Percentiles rank a stretch among this genome's conserved stretches.
These are phyloP conservation scores for Fusarium decemcellulare DNA, from an alignment of 2,329 filamentous ascomycete species.

Conservation along the genomic window DNA sequence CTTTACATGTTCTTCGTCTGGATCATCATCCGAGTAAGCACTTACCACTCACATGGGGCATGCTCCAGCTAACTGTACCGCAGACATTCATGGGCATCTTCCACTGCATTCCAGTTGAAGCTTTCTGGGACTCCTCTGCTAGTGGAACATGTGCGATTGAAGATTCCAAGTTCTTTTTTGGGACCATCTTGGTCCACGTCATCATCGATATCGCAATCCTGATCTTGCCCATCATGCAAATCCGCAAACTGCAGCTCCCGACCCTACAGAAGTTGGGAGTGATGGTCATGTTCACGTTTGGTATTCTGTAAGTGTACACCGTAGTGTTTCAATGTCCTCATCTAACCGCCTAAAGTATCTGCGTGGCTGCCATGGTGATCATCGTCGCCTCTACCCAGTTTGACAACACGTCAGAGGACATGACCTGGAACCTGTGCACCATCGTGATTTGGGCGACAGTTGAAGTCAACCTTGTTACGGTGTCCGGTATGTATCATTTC, in stretches of 20 bases:
- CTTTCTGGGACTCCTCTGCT: constrained; percentile 32
- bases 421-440: constrained; percentile 40
- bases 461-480: constrained; percentile 44
- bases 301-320: constrained; percentile 44
- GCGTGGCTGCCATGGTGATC: constrained; percentile 39
- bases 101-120: constrained; percentile 36
- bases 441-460: constrained; percentile 45
- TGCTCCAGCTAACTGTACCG: constrained; percentile 19
- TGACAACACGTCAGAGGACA: constrained; percentile 24
- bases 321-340: accelerated
- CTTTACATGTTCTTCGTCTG: constrained; percentile 42
- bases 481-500: constrained; percentile 31
- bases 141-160: constrained; percentile 38
- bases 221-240: constrained; percentile 48
- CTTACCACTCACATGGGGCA: accelerated
- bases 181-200: constrained; percentile 49
- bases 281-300: constrained; percentile 48
- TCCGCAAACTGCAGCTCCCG: constrained; percentile 48
- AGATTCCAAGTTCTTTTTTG: constrained; percentile 51
- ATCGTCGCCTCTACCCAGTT: constrained; percentile 35
- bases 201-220: constrained; percentile 51
- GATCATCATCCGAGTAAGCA: constrained; percentile 46
- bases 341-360: constrained; percentile 28
- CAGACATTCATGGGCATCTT: constrained; percentile 38
- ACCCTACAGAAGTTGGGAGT: constrained; percentile 46